Percentiles rank a stretch among this genome's conserved stretches.
Conservation (phyloP, 257 asterid species). For the Eucommia ulmoides region DNA sequence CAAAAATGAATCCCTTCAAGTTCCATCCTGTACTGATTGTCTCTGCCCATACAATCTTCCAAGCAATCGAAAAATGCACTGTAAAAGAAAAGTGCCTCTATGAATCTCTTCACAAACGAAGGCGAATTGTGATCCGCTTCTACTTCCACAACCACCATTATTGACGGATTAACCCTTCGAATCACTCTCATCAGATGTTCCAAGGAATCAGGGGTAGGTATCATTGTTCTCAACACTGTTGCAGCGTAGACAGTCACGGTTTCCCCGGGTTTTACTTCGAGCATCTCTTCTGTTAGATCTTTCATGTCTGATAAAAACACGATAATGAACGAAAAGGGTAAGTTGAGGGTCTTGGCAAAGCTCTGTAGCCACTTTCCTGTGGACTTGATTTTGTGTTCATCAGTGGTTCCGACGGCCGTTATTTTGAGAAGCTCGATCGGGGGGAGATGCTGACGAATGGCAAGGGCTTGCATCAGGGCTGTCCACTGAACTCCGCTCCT, state of each 20-base stretch:
- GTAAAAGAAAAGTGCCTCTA: not conserved
- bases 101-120: conserved; percentile 35
- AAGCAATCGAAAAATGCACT: not conserved
- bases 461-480: conserved; percentile 48
- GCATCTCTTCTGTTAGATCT: conserved; percentile 19
- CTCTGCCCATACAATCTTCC: not conserved
- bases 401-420: not conserved
- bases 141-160: conserved; percentile 49
- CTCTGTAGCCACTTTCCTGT: conserved; percentile 18
- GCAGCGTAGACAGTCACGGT: not conserved
- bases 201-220: not conserved
- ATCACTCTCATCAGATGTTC: conserved; percentile 29
- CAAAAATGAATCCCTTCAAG: not conserved
- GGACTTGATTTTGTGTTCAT: not conserved
- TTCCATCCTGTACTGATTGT: not conserved
- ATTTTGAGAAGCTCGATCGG: conserved; percentile 7
- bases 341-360: conserved; percentile 38
- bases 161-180: conserved; percentile 27
- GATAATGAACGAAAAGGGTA: conserved; percentile 28
- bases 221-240: not conserved
- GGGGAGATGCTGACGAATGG: conserved; percentile 15
- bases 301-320: conserved; percentile 33
- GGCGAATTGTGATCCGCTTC: conserved; percentile 67
- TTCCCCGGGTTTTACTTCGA: conserved; percentile 17
- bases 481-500: conserved; percentile 64